Conservation (phyloP, 371 early-diverging fungal genomes). For the Smittium mucronatum region DNA sequence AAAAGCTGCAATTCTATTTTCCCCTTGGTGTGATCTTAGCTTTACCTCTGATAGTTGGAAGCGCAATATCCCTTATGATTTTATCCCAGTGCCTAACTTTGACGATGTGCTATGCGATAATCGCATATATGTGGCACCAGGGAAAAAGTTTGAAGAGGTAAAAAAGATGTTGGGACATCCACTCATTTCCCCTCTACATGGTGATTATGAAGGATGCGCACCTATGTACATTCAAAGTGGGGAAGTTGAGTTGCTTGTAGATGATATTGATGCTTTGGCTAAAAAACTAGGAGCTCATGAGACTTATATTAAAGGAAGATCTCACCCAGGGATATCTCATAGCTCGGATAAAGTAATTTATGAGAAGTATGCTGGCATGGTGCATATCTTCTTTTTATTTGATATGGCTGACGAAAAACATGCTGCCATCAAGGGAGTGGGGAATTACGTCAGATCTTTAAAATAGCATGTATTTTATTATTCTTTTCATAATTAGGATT, state of each 20-base stretch:
- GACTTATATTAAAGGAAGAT: slow-evolving; percentile 8
- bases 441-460: background rate
- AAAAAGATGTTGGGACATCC: slow-evolving; percentile 16
- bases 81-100: slow-evolving; percentile 5
- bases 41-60: slow-evolving; percentile 12
- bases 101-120: slow-evolving; percentile 5
- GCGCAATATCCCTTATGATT: slow-evolving; percentile 13
- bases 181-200: slow-evolving; percentile 16
- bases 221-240: slow-evolving; percentile 23
- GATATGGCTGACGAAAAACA: slow-evolving; percentile 9
- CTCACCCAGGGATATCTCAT: background rate
- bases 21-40: slow-evolving; percentile 20
- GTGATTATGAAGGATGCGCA: slow-evolving; percentile 8
- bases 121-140: slow-evolving; percentile 20
- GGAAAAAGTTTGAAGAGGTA: background rate
- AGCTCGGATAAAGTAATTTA: background rate
- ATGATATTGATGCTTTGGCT: slow-evolving; percentile 33
- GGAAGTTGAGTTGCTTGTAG: slow-evolving; percentile 35
- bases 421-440: background rate
- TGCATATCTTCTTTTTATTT: slow-evolving; percentile 11
- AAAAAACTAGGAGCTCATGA: slow-evolving; percentile 10
- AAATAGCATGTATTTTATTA: too few species aligned
- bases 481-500: too few species aligned
- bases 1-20: slow-evolving; percentile 11
- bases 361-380: slow-evolving; percentile 13